These are phyloP conservation scores for Erysiphe pisi DNA, from an alignment of 2,329 filamentous ascomycete species.

Conservation along the genomic window DNA sequence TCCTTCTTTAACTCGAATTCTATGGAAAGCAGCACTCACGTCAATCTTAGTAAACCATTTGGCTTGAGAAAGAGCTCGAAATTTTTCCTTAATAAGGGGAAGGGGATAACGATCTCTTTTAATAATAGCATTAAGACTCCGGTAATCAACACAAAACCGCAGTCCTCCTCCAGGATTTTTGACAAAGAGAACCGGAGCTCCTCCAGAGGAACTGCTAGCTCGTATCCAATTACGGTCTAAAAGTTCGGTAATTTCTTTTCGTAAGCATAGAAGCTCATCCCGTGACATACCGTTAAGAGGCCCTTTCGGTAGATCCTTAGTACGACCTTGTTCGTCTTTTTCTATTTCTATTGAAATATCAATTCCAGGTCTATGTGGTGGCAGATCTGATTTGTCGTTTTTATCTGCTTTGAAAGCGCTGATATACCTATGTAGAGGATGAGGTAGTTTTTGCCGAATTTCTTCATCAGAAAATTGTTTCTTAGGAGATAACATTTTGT, in stretches of 20 bases:
- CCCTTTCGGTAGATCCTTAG: not conserved
- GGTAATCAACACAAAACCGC: not conserved
- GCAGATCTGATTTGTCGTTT: not conserved
- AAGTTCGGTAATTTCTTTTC: not conserved
- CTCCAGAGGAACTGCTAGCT: conserved; percentile 1
- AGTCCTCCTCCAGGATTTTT: conserved; percentile 21
- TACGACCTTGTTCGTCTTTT: not conserved
- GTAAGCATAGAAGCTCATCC: not conserved
- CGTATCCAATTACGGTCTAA: conserved; percentile 17
- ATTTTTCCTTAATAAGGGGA: not conserved
- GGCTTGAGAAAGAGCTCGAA: not conserved
- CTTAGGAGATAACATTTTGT: conserved; percentile 9
- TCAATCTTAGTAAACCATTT: not conserved
- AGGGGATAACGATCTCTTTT: not conserved
- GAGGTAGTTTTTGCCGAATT: no score
- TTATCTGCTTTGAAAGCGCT: no score
- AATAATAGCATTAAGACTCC: not conserved
- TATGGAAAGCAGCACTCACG: not conserved
- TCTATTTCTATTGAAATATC: not conserved
- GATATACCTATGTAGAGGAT: no score
- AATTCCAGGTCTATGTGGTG: not conserved
- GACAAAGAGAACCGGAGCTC: not conserved
- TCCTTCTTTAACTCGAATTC: not conserved
- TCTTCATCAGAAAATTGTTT: no score
- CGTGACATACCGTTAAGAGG: conserved; percentile 18